Conservation (phyloP, 2,329 filamentous ascomycete species). For the Fusarium sororula region DNA sequence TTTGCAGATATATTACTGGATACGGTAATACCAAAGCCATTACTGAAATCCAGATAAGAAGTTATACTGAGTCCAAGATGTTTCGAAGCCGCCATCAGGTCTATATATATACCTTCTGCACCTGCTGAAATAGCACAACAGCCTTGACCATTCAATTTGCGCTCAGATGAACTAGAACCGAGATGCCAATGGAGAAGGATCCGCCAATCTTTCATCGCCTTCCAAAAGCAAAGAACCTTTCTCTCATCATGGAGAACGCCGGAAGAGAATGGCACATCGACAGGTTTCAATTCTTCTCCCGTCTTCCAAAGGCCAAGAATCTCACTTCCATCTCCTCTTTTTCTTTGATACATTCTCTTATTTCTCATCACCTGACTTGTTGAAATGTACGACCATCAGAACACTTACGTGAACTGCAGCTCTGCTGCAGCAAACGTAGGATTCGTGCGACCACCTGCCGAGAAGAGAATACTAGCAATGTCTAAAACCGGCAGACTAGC, state of each 20-base stretch:
- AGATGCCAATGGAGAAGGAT: background rate
- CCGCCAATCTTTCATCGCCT: background rate
- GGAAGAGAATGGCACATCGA: too few relatives aligned
- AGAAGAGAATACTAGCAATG: slow-evolving; percentile 20
- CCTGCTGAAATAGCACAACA: background rate
- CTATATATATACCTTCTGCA: background rate
- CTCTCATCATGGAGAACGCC: too few relatives aligned
- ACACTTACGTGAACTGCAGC: too few relatives aligned
- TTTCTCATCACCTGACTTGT: too few relatives aligned
- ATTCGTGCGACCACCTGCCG: slow-evolving; percentile 12
- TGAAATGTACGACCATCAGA: too few relatives aligned
- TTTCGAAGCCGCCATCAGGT: background rate
- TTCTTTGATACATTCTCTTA: too few relatives aligned
- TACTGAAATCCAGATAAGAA: background rate
- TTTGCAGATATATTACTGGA: background rate
- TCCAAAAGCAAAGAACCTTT: background rate
- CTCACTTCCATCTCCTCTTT: too few relatives aligned
- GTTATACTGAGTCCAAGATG: background rate
- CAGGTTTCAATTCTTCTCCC: too few relatives aligned
- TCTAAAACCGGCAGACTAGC: slow-evolving; percentile 37
- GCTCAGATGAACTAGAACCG: background rate
- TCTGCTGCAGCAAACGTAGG: background rate
- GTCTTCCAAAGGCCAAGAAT: too few relatives aligned
- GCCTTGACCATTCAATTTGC: background rate
- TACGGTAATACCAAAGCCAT: background rate